phyloP scores from a whole-genome alignment of 768 basidiomycete species.

The Rhizopogon rudus region DNA sequence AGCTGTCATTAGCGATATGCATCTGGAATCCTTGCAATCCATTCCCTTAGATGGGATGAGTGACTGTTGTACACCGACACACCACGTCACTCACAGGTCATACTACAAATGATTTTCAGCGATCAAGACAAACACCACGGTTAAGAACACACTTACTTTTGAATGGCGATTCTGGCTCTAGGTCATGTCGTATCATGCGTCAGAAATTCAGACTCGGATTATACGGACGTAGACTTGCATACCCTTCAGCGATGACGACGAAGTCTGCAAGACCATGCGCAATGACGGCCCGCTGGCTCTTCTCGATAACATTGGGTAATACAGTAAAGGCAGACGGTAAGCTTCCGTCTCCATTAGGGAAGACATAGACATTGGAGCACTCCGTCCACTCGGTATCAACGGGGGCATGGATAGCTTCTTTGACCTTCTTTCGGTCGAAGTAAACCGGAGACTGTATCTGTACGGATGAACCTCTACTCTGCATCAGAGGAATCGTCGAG shows the following conservation, averaged over 20 bases:
- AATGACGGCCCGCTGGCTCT: conserved; percentile 62
- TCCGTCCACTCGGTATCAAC: conserved; percentile 53
- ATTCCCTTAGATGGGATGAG: conserved; percentile 41
- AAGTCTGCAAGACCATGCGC: conserved; percentile 72
- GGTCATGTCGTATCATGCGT: not conserved
- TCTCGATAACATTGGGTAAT: conserved; percentile 72
- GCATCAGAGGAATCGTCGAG: too few species aligned
- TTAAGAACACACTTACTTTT: conserved; percentile 42
- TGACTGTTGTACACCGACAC: not conserved
- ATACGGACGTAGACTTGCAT: not conserved
- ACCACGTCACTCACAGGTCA: conserved; percentile 31
- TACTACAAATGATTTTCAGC: conserved; percentile 18
- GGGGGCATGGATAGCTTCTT: conserved; percentile 65
- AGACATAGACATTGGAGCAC: conserved; percentile 56
- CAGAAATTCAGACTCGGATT: too few species aligned
- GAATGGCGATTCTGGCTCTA: conserved; percentile 56
- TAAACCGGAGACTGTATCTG: conserved; percentile 60
- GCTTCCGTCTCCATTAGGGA: conserved; percentile 56
- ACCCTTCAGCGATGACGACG: conserved; percentile 72
- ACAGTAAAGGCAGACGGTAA: conserved; percentile 59
- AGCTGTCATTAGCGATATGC: conserved; percentile 58
- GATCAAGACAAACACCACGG: not conserved
- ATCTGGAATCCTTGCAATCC: conserved; percentile 71
- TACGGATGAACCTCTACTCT: conserved; percentile 46
- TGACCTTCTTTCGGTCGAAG: conserved; percentile 64